Evolutionary conservation across 2,329 filamentous ascomycete species (phyloP).

Genomic region (Hymenoscyphus scutula): DNA sequence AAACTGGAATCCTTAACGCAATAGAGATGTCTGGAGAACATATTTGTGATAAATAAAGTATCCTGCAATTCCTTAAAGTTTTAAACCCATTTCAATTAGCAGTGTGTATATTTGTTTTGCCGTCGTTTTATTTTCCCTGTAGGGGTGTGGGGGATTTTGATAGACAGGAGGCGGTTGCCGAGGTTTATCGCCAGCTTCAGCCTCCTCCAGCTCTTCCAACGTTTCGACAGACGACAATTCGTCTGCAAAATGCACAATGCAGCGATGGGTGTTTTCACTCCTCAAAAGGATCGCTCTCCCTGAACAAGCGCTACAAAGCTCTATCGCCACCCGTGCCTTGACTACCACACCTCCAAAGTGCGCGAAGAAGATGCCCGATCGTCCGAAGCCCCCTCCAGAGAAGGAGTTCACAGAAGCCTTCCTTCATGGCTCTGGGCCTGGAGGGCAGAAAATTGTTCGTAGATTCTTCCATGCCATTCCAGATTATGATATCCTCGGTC

Average conservation of each 20-base stretch:
- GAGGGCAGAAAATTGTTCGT: slow-evolving; percentile 88
- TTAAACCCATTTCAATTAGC: too few species aligned
- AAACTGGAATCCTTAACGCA: too few species aligned
- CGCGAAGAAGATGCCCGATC: slow-evolving; percentile 67
- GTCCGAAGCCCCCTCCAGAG: slow-evolving; percentile 63
- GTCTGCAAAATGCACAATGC: slow-evolving; percentile 32
- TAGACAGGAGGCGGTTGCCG: background rate
- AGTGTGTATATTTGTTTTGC: background rate
- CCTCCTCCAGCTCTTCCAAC: background rate
- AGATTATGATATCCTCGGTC: too few species aligned
- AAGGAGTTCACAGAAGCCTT: slow-evolving; percentile 80
- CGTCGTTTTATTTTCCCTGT: background rate
- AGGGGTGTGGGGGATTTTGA: background rate
- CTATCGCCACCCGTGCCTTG: slow-evolving; percentile 18
- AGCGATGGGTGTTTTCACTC: slow-evolving; percentile 22
- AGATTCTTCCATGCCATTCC: background rate
- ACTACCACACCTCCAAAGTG: slow-evolving; percentile 24
- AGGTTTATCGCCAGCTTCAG: background rate
- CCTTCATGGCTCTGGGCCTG: slow-evolving; percentile 87
- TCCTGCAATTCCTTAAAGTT: too few species aligned
- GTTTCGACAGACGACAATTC: background rate
- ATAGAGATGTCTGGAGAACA: too few species aligned
- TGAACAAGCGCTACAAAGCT: slow-evolving; percentile 15
- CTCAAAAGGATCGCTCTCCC: slow-evolving; percentile 13
- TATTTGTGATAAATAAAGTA: too few species aligned